Evolutionary conservation across 352 stramenopile genomes (phyloP), one percentile per base, ranked within the genome.

Genomic region (Sclerospora graminicola): DNA sequence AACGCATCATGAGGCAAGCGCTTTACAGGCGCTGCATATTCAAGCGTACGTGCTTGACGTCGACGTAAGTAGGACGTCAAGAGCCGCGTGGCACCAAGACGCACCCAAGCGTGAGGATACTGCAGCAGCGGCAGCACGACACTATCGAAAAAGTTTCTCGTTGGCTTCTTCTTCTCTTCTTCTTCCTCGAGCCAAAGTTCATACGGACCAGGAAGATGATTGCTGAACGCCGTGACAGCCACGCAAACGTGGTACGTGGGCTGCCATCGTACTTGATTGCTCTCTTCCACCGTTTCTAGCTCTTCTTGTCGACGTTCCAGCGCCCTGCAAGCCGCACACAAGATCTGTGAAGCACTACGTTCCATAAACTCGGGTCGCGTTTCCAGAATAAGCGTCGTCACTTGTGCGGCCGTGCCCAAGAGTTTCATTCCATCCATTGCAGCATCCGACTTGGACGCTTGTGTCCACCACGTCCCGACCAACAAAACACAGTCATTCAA

Each of bases 401-500:
- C 74, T 37, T 92, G 80, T 1, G 82, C 80, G 0, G 82, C 78
- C 1, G 78, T 74, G 29, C 56, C 66, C 15, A 88, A 42, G 3
- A 94, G 52, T 49, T 87, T 88, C 1, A 69, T 46, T 6, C 49
- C 50, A 40, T 65, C 54, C 8, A 36, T n/a, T n/a, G n/a, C 38
- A 30, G 34, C 32, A 57, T 87, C 67, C 42, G 60, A 52, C 11
- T 52, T 53, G 11, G 60, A 46, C 36, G 55, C 42, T 41, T 69
- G 58, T 16, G 41, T 51, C 70, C 85, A 97, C 92, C 94, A 98
- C 33, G 79, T 82, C 13, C 63, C 63, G 10, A 92, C 66, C 32
- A 97, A 84, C 18, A 82, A 72, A 48, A 95, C 80, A 23, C 87
- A 85, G 24, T 84, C 74, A 66, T 95, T 90, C 15, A 97, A 57